phyloP scores from a whole-genome alignment of 2,329 filamentous ascomycete genomes.

The Colletotrichum theobromicola region DNA sequence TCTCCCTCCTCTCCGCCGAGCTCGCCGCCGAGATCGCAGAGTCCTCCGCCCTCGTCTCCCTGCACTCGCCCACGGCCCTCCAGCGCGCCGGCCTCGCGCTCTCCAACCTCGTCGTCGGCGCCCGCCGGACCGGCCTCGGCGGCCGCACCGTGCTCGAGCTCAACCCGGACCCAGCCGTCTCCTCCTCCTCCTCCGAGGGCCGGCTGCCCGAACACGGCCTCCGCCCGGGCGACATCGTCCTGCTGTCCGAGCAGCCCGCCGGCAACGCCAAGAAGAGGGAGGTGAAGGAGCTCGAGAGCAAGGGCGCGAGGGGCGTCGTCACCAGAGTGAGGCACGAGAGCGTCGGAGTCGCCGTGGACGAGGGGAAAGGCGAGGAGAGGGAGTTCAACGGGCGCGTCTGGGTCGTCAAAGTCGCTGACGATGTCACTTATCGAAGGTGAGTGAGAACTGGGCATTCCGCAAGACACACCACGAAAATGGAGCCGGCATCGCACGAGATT shows the following conservation, averaged over 20 bases:
- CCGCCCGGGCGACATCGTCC: constrained; percentile 78
- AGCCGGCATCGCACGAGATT: neutral
- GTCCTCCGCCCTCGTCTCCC: constrained; percentile 69
- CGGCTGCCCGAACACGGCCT: constrained; percentile 78
- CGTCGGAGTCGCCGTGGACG: constrained; percentile 73
- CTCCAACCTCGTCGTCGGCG: constrained; percentile 74
- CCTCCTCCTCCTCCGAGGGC: constrained; percentile 35
- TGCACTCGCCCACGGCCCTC: constrained; percentile 71
- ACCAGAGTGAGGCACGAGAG: constrained; percentile 63
- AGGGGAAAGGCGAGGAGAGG: constrained; percentile 58
- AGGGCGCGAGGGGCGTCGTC: constrained; percentile 74
- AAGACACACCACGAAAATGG: neutral
- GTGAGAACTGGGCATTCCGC: neutral
- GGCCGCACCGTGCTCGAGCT: constrained; percentile 92
- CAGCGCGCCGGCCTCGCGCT: constrained; percentile 81
- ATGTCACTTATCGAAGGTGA: constrained; percentile 68
- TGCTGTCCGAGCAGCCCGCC: constrained; percentile 75
- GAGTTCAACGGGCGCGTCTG: constrained; percentile 57
- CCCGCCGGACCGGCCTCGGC: constrained; percentile 86
- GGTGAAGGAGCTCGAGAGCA: constrained; percentile 72
- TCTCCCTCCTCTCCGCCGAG: constrained; percentile 73
- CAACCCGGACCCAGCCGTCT: constrained; percentile 71
- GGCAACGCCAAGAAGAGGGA: constrained; percentile 76
- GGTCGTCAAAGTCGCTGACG: constrained; percentile 71
- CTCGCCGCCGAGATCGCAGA: constrained; percentile 75